A percentile compares a stretch with the other conserved stretches of the same genome.
Evolutionary conservation across 1,139 yeast species (phyloP).

Genomic region (Ogataea hybrid): DNA sequence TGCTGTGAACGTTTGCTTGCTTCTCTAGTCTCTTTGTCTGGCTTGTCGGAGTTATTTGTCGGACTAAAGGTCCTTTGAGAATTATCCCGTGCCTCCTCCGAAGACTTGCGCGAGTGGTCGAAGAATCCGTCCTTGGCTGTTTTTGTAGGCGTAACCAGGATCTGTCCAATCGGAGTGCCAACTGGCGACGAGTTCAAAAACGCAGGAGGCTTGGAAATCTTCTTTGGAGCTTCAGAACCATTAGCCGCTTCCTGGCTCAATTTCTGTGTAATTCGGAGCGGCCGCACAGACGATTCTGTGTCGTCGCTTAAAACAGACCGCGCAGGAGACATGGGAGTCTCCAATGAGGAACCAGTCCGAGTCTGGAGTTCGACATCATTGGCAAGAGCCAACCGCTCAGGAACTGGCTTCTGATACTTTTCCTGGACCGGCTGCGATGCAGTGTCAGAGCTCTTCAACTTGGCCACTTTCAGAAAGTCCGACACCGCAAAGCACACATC

Average conservation of each 20-base stretch:
- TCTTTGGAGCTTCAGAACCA: slow-evolving; percentile 3
- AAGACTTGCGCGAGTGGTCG: background rate
- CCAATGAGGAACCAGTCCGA: background rate
- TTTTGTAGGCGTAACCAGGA: slow-evolving; percentile 20
- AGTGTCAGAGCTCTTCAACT: slow-evolving; percentile 33
- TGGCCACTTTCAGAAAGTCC: slow-evolving; percentile 60
- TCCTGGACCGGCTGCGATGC: slow-evolving; percentile 2
- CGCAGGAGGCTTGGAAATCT: slow-evolving; percentile 6
- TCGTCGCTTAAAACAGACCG: slow-evolving; percentile 17
- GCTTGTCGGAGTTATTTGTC: no score
- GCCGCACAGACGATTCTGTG: slow-evolving; percentile 48
- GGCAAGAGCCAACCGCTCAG: background rate
- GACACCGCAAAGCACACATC: slow-evolving; percentile 74
- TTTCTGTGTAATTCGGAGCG: slow-evolving; percentile 56
- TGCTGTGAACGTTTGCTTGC: slow-evolving; percentile 6
- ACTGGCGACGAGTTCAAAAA: slow-evolving; percentile 9
- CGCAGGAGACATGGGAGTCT: slow-evolving; percentile 5
- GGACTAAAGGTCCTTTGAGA: background rate
- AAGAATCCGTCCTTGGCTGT: slow-evolving; percentile 1
- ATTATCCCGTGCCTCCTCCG: background rate
- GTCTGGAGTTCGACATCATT: background rate
- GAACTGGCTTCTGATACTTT: background rate
- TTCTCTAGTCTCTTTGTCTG: slow-evolving; percentile 5
- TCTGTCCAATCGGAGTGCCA: slow-evolving; percentile 7
- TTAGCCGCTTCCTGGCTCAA: slow-evolving; percentile 19